Base-by-base conservation (phyloP, 352 stramenopile species). In the Peronospora tabacina region DNA sequence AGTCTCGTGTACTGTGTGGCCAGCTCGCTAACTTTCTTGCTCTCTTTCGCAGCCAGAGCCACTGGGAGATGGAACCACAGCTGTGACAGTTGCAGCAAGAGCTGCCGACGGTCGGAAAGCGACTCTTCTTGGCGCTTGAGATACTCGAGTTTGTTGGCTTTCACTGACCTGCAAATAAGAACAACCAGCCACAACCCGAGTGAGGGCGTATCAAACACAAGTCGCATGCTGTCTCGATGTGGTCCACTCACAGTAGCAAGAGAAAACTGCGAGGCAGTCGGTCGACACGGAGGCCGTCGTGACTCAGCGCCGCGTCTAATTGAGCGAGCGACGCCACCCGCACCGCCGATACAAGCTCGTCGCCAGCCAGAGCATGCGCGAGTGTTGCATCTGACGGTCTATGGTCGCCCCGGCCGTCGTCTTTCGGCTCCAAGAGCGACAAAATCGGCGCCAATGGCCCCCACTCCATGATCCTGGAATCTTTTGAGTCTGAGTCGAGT, bases 71-170 rank as follows among this genome's bases (percentile, higher is more conserved):
- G 63, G 22, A 61, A 62, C 11, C 88, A 55, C 22, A 90, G 63
- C 28, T 73, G 73, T n/a, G 63, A 61, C 4, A 71, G 52, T 53
- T 90, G 79, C 34, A 39, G 36, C 34, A 84, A 26, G 9, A 81
- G 58, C 15, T 37, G 55, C 37, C 47, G 46, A 1, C 61, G 55
- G 3, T 51, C 52, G 0, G 58, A 35, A 13, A 6, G 33, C 40
- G 75, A 61, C 29, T 76, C 40, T 0, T 60, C 36, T 1, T 44
- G 44, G 37, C 51, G 49, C 32, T 66, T 65, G 16, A 46, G 16
- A 13, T 66, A 49, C 29, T 87, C 78, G 32, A 86, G 26, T 52
- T 90, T 90, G 29, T 17, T 43, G 8, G 64, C 68, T 60, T 90
- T 86, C 24, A 61, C 51, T 1, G 65, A 62, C 12, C 74, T 85